Percentiles rank a stretch among this genome's conserved stretches.
These are phyloP conservation scores for Paecilomyces sp. DNA, from an alignment of 2,329 filamentous ascomycete genomes.

Conservation along the genomic window DNA sequence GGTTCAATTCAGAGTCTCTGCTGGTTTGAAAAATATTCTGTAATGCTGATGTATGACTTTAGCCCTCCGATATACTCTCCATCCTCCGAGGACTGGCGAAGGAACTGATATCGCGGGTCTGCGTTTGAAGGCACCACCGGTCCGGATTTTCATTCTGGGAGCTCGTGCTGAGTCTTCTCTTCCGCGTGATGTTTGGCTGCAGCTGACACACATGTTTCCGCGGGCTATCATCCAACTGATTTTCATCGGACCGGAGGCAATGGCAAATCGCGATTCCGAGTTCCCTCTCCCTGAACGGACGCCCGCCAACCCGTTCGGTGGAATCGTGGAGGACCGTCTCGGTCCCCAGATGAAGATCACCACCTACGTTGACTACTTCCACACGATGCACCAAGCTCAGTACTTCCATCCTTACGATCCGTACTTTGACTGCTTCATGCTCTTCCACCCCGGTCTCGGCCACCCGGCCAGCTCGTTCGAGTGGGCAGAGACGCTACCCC, in stretches of 20 bases:
- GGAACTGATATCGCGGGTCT: conserved; percentile 70
- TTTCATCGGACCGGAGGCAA: conserved; percentile 92
- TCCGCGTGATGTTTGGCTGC: conserved; percentile 87
- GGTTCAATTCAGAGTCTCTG: conserved; percentile 24
- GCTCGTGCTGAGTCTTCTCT: conserved; percentile 96
- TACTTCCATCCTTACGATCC: conserved; percentile 93
- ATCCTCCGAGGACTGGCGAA: conserved; percentile 74
- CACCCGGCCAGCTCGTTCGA: conserved; percentile 90
- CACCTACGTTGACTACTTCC: conserved; percentile 97
- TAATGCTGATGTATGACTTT: conserved; percentile 6
- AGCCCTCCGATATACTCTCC: conserved; percentile 89
- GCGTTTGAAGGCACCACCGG: conserved; percentile 74
- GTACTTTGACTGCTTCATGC: conserved; percentile 95
- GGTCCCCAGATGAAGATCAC: conserved; percentile 90
- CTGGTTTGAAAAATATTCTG: conserved; percentile 4
- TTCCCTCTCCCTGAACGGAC: conserved; percentile 86
- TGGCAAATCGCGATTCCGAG: conserved; percentile 88
- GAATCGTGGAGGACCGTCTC: conserved; percentile 86
- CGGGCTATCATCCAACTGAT: conserved; percentile 81
- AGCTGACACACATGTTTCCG: conserved; percentile 93
- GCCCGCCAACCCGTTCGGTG: conserved; percentile 80
- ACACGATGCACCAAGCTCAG: conserved; percentile 85
- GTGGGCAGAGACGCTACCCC: conserved; percentile 84
- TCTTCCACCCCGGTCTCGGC: conserved; percentile 94
- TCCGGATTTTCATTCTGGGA: conserved; percentile 87